Percentiles rank a stretch among this genome's conserved stretches.
phyloP scores from a whole-genome alignment of 2,329 filamentous ascomycete genomes.

The Fusarium torreyae region DNA sequence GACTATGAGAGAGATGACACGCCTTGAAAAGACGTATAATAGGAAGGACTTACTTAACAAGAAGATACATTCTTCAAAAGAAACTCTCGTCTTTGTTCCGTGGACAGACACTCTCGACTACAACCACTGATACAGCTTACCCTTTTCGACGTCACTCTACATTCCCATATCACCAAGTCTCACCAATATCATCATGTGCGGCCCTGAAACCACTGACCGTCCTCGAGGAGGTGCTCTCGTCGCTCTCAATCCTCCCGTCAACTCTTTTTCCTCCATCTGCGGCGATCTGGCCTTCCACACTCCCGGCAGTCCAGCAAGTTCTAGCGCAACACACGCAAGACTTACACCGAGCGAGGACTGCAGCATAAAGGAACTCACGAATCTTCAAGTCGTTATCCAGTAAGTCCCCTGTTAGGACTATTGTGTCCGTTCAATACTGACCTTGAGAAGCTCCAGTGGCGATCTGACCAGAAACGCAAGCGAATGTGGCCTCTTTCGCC shows the following conservation, averaged over 20 bases:
- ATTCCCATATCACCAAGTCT: background rate
- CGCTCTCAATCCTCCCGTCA: slow-evolving; percentile 56
- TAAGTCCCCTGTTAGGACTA: slow-evolving; percentile 46
- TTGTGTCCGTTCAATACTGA: slow-evolving; percentile 6
- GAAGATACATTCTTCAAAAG: background rate
- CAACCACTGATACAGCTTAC: background rate
- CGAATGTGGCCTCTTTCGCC: slow-evolving; percentile 61
- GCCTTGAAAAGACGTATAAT: background rate
- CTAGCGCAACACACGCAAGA: slow-evolving; percentile 60
- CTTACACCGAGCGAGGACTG: slow-evolving; percentile 54
- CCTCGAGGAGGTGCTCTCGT: slow-evolving; percentile 64
- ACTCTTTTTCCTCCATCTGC: slow-evolving; percentile 29
- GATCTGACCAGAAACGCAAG: slow-evolving; percentile 59
- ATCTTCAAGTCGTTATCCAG: slow-evolving; percentile 62
- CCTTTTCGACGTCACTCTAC: background rate
- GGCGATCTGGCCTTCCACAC: slow-evolving; percentile 64
- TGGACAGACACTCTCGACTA: background rate
- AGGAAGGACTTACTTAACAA: background rate
- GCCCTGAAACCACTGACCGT: slow-evolving; percentile 58
- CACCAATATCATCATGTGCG: slow-evolving; percentile 62
- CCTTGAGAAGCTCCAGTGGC: slow-evolving; percentile 55
- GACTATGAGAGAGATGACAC: slow-evolving; percentile 39
- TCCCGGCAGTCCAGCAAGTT: slow-evolving; percentile 56
- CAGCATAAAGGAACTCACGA: slow-evolving; percentile 31
- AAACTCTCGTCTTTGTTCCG: background rate